These are phyloP conservation scores for Musa troglodytarum DNA, from an alignment of 176 grass and related monocot species.

Conservation along the genomic window DNA sequence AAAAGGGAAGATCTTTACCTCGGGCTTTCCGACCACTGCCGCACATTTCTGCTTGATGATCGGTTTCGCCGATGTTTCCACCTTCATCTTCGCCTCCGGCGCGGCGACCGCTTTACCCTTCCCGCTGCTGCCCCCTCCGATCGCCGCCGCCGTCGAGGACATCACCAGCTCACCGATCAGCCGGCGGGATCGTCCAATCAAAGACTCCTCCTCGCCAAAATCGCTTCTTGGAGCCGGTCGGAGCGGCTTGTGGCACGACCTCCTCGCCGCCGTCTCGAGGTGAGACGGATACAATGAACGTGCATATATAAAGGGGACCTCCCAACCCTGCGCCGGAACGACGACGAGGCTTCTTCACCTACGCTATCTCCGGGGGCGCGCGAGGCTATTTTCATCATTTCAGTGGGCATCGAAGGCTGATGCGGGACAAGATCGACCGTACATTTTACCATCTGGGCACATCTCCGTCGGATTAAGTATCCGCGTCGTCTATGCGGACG, in stretches of 20 bases:
- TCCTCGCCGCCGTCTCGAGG: background rate
- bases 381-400: background rate
- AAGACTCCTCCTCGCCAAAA: background rate
- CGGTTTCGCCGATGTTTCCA: constrained; percentile 24
- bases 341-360: too few relatives aligned
- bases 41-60: constrained; percentile 6
- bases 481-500: background rate
- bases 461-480: background rate
- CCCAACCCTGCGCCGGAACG: background rate
- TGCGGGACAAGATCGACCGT: background rate
- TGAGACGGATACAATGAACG: background rate
- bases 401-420: background rate
- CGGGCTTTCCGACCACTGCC: constrained; percentile 13
- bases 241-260: too few relatives aligned
- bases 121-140: background rate
- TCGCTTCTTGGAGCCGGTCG: background rate
- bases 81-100: constrained; percentile 20
- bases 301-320: background rate
- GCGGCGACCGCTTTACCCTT: constrained; percentile 11
- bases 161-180: background rate
- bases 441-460: background rate
- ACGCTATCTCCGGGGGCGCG: too few relatives aligned
- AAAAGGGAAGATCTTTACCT: constrained; percentile 15
- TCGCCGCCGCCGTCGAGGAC: background rate
- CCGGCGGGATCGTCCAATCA: background rate